phyloP scores from a whole-genome alignment of 2,329 filamentous ascomycete species.

The Fusarium nelsonii region DNA sequence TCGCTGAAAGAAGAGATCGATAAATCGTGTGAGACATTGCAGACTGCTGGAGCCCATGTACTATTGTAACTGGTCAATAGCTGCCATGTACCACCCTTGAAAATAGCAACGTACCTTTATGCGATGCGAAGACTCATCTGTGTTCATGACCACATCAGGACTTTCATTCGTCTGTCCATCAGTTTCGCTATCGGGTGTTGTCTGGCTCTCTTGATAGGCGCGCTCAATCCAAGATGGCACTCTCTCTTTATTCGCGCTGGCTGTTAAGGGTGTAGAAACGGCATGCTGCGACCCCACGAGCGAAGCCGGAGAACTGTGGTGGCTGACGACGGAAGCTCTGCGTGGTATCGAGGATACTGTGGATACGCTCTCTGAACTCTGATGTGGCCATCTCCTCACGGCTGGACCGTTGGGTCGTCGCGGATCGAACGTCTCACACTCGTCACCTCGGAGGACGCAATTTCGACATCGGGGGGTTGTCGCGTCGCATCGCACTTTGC shows the following conservation, averaged over 20 bases:
- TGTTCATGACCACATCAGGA: constrained; percentile 41
- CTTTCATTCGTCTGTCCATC: constrained; percentile 34
- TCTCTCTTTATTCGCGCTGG: constrained; percentile 21
- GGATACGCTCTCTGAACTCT: constrained; percentile 12
- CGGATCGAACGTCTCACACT: constrained; percentile 40
- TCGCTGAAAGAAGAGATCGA: constrained; percentile 36
- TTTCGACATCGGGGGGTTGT: constrained; percentile 43
- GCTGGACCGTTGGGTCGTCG: constrained; percentile 39
- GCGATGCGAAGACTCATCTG: constrained; percentile 41
- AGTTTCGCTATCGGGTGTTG: constrained; percentile 26
- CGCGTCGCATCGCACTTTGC: constrained; percentile 44
- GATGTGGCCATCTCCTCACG: constrained; percentile 40
- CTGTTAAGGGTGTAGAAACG: constrained; percentile 3
- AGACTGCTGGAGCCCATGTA: constrained; percentile 43
- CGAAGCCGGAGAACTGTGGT: constrained; percentile 39
- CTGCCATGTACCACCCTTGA: no score
- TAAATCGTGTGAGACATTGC: constrained; percentile 37
- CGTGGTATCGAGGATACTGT: constrained; percentile 18
- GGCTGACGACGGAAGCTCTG: constrained; percentile 28
- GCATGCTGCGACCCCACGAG: constrained; percentile 33
- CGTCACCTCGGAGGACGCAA: constrained; percentile 39
- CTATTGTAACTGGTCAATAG: constrained; percentile 11
- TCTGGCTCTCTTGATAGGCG: constrained; percentile 34
- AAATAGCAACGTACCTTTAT: constrained; percentile 29
- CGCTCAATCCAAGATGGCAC: constrained; percentile 39